phyloP scores from a whole-genome alignment of 768 basidiomycete species.

The Gloeostereum incarnatum region DNA sequence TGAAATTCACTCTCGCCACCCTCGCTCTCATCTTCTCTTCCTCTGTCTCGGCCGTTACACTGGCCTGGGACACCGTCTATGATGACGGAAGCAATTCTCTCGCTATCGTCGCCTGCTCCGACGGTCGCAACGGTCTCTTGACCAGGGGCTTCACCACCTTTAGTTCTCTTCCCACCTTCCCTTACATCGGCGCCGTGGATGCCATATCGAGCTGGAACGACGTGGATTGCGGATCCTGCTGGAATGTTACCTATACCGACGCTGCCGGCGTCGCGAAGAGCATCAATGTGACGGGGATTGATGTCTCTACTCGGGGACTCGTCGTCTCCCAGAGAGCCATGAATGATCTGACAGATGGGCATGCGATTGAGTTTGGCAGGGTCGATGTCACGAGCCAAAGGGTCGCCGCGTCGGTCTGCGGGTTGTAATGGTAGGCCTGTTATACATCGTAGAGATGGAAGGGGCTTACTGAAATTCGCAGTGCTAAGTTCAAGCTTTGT shows the following conservation, averaged over 20 bases:
- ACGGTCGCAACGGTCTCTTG: constrained; percentile 26
- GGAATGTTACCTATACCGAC: constrained; percentile 8
- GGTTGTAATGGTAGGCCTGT: constrained; percentile 3
- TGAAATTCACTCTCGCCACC: no score
- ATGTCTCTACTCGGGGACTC: constrained; percentile 9
- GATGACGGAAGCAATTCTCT: constrained; percentile 11
- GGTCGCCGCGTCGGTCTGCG: constrained; percentile 5
- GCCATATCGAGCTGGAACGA: constrained; percentile 26
- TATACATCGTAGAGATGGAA: no score
- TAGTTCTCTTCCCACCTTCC: constrained; percentile 25
- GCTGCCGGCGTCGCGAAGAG: background rate
- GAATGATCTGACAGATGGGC: constrained; percentile 9
- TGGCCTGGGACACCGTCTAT: no score
- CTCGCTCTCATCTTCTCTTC: no score
- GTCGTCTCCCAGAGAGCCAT: constrained; percentile 9
- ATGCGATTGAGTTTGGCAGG: constrained; percentile 10
- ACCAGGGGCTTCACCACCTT: constrained; percentile 24
- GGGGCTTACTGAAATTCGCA: no score
- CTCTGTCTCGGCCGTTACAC: no score
- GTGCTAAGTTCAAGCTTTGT: no score
- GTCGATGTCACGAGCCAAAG: constrained; percentile 5
- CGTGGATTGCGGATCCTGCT: constrained; percentile 17
- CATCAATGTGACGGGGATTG: constrained; percentile 6
- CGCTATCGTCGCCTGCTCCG: constrained; percentile 26
- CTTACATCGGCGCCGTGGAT: constrained; percentile 27